Evolutionary conservation across 2,329 filamentous ascomycete genomes (phyloP).

Genomic region (Hirsutella minnesotensis): DNA sequence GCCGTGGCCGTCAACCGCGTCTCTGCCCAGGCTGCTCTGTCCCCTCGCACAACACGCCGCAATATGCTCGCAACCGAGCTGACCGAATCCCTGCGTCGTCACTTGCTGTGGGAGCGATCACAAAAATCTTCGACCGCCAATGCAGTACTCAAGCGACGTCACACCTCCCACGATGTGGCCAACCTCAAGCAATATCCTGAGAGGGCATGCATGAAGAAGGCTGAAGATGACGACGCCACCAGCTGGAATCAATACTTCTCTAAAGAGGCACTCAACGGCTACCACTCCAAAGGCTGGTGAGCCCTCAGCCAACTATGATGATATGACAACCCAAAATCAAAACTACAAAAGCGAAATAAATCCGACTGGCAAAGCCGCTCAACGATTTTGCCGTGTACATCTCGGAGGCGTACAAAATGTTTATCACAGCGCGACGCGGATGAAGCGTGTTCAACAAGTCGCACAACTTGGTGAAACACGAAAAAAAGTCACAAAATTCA

Average conservation of each 20-base stretch:
- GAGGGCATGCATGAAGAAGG: constrained; percentile 45
- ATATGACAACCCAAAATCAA: neutral
- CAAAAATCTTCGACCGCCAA: constrained; percentile 86
- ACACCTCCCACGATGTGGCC: constrained; percentile 83
- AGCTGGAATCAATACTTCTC: constrained; percentile 83
- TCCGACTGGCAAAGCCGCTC: constrained; percentile 7
- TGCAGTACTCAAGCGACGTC: constrained; percentile 76
- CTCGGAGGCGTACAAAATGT: constrained; percentile 14
- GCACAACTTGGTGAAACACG: neutral
- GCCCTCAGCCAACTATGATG: constrained; percentile 2
- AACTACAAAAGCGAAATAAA: neutral
- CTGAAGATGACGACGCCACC: constrained; percentile 52
- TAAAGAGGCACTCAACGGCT: constrained; percentile 51
- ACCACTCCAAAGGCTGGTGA: constrained; percentile 32
- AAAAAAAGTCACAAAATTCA: neutral
- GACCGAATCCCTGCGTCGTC: constrained; percentile 81
- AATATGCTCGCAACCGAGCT: constrained; percentile 95
- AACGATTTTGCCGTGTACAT: constrained; percentile 13
- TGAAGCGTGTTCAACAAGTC: neutral
- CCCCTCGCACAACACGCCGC: constrained; percentile 79
- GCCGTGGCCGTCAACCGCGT: constrained; percentile 55
- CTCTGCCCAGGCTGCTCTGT: constrained; percentile 63
- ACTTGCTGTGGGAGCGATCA: constrained; percentile 89
- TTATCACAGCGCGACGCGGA: neutral
- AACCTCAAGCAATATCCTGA: constrained; percentile 77